Evolutionary conservation across 768 basidiomycete genomes (phyloP), one percentile per base, ranked within the genome.

Genomic region (Grammothele lineata): DNA sequence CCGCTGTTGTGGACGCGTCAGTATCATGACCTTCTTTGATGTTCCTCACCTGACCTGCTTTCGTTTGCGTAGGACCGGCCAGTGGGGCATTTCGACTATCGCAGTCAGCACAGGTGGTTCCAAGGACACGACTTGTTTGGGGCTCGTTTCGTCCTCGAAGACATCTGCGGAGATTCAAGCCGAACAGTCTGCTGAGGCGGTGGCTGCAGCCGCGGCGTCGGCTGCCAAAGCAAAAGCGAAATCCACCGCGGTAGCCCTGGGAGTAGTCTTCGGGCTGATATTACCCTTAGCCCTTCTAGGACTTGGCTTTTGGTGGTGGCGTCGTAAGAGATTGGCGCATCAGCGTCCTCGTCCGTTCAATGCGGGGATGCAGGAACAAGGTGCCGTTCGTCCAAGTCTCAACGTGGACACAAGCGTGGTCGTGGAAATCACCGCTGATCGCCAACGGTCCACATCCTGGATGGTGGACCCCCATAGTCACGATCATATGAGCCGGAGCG

Each of bases 1-100:
- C 52, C 9, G 51, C 45, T 11, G 55, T 57, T 11, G 46, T 50
- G 46, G 71, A 76, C 57, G 56, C 62, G 76, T 77, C 51, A 68
- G 78, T 67, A 12, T 15, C 1, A 3, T 21, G 32, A 15, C 36
- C 27, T 10, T 2, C 3, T 26, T 25, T 24, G 30, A 6, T 30
- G 15, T 11, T 19, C 15, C 9, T 17, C 11, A 7, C 27, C 22
- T 23, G 22, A 37, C 14, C 24, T 45, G 38, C 52, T 35, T 40
- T 23, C 25, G 25, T 47, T 32, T 45, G 33, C 40, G 33, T 48
- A 77, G 75, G 26, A 66, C 65, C 24, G 73, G 71, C n/a, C 60
- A 60, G 30, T 68, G 67, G 63, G 70, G 53, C 27, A 40, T 62
- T 7, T 48, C 64, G 5, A 58, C 54, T 21, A 39, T 26, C 11